Base-by-base conservation (phyloP, 805 yeast genomes). In the Starmerella stigmatis region DNA sequence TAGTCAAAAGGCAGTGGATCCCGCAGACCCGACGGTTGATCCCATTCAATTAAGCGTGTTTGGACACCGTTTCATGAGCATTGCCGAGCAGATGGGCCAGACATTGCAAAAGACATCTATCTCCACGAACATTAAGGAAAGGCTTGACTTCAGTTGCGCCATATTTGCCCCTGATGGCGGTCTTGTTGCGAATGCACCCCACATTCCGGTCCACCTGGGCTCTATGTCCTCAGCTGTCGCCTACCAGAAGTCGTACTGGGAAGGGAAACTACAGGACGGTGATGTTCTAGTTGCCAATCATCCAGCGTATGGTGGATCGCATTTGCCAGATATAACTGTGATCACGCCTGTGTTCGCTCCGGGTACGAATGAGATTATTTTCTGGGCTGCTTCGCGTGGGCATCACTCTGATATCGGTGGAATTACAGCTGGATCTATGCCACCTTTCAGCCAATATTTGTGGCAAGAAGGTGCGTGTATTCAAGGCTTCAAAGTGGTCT, bases 341-440 rank as follows among this genome's bases (percentile, higher is more conserved):
- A 79, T 89, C 36, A 83, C 96, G 0, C 97, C 97, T 0, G 86
- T 88, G 1, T 81, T 85, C 58, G 68, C 75, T n/a, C 39, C 46
- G 2, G 41, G 26, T 4, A 69, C 66, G 34, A 73, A 68, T 6
- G 57, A 52, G n/a, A 71, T 85, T 28, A 74, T 86, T 22, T 88
- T 88, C 61, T 88, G 85, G 70, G 86, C 85, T 12, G 97, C 96
- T 0, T 80, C 94, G 0, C 71, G 97, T 52, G 96, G 96, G 2
- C 97, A 88, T 64, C 97, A 89, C 64, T 88, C 96, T 5, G 97
- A 88, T 63, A 88, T 89, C 58, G 96, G 97, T 15, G 94, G 94
- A 12, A 75, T 81, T 47, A 65, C 85, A 28, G 94, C 96, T 0
- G 96, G 96, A 1, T 81, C 94, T 0, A 86, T 88, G 86, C 96